These are phyloP conservation scores for Penstemon eatonii DNA, from an alignment of 257 asterid species.

Conservation along the genomic window DNA sequence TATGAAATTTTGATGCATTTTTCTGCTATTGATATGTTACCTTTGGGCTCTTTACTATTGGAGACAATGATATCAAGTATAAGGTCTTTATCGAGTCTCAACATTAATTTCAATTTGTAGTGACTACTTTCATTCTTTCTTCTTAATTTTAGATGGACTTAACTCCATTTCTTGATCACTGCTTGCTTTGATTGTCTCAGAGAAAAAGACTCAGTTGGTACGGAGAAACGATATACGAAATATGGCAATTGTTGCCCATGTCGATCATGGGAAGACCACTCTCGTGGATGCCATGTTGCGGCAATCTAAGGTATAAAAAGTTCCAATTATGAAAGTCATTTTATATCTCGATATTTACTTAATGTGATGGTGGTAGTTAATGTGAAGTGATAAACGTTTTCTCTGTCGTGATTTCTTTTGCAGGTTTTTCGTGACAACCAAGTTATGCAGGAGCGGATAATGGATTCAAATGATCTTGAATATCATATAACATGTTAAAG, in stretches of 20 bases:
- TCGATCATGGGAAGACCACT: conserved; percentile 98
- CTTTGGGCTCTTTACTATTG: neutral
- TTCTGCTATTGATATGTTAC: neutral
- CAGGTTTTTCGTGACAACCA: conserved; percentile 98
- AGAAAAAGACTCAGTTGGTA: conserved; percentile 56
- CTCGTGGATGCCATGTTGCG: conserved; percentile 92
- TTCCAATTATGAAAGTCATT: neutral
- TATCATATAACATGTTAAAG: no score
- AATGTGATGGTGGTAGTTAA: neutral
- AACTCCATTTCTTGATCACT: conserved; percentile 19
- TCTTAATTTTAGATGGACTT: no score
- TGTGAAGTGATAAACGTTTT: conserved; percentile 9
- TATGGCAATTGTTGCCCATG: conserved; percentile 99
- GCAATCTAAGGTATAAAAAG: conserved; percentile 73
- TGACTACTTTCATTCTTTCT: neutral
- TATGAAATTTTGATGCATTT: neutral
- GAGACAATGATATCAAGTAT: neutral
- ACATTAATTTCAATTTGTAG: neutral
- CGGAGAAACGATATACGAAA: conserved; percentile 84
- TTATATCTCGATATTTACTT: neutral
- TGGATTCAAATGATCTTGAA: conserved; percentile 98
- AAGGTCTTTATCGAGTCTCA: neutral
- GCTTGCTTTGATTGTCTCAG: conserved; percentile 40
- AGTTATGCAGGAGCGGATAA: conserved; percentile 86
- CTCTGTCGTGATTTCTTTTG: conserved; percentile 29